phyloP scores from a whole-genome alignment of 495 filamentous ascomycete genomes.

The Bombardia bombarda region DNA sequence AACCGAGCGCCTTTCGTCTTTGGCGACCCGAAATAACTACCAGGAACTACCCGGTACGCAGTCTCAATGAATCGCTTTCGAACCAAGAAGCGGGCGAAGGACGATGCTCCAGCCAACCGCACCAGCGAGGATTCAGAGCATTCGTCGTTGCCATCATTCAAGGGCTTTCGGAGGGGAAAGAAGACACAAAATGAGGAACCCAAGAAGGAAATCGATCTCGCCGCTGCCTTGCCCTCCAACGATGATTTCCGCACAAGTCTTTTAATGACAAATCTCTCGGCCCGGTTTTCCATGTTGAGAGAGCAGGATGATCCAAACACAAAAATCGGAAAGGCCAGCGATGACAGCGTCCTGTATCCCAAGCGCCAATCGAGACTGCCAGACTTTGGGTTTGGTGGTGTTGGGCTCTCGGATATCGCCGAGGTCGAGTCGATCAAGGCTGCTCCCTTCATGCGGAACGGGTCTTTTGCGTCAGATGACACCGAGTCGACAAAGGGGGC shows the following conservation, averaged over 20 bases:
- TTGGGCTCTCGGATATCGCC: conserved; percentile 74
- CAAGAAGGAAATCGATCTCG: conserved; percentile 63
- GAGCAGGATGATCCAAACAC: conserved; percentile 88
- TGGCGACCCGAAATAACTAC: too few relatives aligned
- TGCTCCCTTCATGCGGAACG: conserved; percentile 36
- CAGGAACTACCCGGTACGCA: background rate
- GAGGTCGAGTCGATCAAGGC: conserved; percentile 76
- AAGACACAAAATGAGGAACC: conserved; percentile 49
- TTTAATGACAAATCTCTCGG: conserved; percentile 89
- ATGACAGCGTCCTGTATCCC: conserved; percentile 83
- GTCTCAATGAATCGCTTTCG: conserved; percentile 65
- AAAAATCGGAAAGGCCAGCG: conserved; percentile 84
- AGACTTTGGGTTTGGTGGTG: conserved; percentile 40
- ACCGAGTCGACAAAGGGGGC: conserved; percentile 37
- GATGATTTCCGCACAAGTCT: conserved; percentile 97
- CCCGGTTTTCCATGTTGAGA: conserved; percentile 91
- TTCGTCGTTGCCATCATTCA: conserved; percentile 37
- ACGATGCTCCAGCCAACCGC: conserved; percentile 39
- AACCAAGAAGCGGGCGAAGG: conserved; percentile 61
- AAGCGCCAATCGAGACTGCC: conserved; percentile 69
- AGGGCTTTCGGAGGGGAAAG: conserved; percentile 50
- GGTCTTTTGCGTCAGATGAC: conserved; percentile 62
- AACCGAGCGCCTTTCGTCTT: background rate
- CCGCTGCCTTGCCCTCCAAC: conserved; percentile 63
- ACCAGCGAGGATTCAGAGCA: conserved; percentile 44